These are phyloP conservation scores for Candida dendrica DNA, from an alignment of 805 yeast genomes.

Conservation along the genomic window DNA sequence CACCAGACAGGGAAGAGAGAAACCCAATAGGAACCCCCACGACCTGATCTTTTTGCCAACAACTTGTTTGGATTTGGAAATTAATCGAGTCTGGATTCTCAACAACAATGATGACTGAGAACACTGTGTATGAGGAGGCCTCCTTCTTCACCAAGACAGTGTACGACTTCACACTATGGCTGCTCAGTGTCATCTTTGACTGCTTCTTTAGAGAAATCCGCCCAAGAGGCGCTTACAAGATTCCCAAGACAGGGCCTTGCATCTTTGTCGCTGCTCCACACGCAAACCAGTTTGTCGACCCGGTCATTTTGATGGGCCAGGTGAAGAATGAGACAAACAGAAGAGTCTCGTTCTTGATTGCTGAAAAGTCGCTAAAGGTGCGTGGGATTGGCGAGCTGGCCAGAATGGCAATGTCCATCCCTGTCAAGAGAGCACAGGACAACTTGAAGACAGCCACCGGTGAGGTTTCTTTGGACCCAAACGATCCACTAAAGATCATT, in stretches of 20 bases:
- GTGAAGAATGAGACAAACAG: conserved; percentile 62
- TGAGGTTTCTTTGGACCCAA: conserved; percentile 45
- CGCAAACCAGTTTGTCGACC: conserved; percentile 84
- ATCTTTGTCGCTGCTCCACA: conserved; percentile 96
- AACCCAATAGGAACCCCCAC: too few relatives aligned
- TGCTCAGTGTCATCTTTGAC: conserved; percentile 41
- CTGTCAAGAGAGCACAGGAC: conserved; percentile 91
- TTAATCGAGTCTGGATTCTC: too few relatives aligned
- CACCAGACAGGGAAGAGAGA: too few relatives aligned
- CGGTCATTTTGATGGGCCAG: conserved; percentile 76
- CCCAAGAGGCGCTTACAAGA: conserved; percentile 76
- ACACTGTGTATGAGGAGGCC: conserved; percentile 33
- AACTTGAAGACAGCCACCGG: conserved; percentile 65
- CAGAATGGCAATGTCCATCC: conserved; percentile 72
- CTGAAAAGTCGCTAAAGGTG: conserved; percentile 66
- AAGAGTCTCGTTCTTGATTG: conserved; percentile 74
- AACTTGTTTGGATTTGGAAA: too few relatives aligned
- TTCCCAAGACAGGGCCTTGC: conserved; percentile 70
- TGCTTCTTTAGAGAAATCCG: conserved; percentile 85
- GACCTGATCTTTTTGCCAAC: too few relatives aligned
- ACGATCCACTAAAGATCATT: conserved; percentile 44
- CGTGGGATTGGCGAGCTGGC: conserved; percentile 71
- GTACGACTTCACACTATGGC: conserved; percentile 48
- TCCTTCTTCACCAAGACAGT: conserved; percentile 29
- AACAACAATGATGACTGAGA: too few relatives aligned